Evolutionary conservation across 768 basidiomycete genomes (phyloP), one percentile per base, ranked within the genome.

Genomic region (Russula foetens): DNA sequence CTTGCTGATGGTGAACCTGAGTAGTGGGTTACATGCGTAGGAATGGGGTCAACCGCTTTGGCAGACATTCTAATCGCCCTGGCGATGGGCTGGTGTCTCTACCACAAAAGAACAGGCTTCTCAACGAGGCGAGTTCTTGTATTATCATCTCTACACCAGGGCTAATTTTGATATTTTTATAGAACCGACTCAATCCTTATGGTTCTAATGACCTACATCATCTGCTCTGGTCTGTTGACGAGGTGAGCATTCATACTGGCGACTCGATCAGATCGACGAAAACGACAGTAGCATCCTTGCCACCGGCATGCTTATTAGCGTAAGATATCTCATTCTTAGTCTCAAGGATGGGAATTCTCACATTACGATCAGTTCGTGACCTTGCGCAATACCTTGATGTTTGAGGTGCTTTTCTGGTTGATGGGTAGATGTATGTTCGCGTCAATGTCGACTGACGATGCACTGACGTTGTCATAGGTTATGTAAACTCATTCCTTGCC

Each of bases 401-500:
- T 77, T 75, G 65, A 79, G 51, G 77, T 75, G 14, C 77, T 80
- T 63, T 80, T 81, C 68, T 82, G 79, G 79, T 64, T 78, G 28
- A 69, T 78, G 47, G 77, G 77, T 33, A 82, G 79, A 74, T 79
- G 80, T 80, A 58, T 61, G 77, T 64, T 21, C 4, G n/a, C n/a
- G n/a, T 17, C n/a, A 17, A 5, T 38, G 5, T 35, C 38, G 4
- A 23, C 7, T 2, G 21, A 21, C 15, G 23, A 41, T 47, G 9
- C 14, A 54, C 24, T 47, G 51, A 63, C 28, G 19, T 17, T 44
- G 57, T 51, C 53, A 39, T 55, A 81, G 79, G 77, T 62, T 79
- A 81, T 62, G 78, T 81, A 21, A 81, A 81, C 61, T 81, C 79
- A 2, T 67, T 80, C 29, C 69, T 81, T 21, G 79, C 79, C 46